These are phyloP conservation scores for Groenewaldozyma salmanticensis DNA, from an alignment of 805 yeast genomes.

Conservation along the genomic window DNA sequence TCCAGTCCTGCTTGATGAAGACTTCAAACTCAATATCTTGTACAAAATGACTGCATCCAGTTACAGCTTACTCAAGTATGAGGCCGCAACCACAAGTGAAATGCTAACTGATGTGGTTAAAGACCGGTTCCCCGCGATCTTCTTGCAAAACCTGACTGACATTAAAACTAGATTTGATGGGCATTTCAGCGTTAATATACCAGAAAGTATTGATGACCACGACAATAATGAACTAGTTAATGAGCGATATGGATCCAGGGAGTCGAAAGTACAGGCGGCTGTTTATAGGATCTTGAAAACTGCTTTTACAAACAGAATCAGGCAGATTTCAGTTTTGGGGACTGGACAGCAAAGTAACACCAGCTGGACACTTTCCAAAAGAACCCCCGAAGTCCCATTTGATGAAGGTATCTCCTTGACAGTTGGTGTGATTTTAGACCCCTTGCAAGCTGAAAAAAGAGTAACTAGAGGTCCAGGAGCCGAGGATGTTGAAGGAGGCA, in stretches of 20 bases:
- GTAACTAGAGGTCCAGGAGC: conserved; percentile 81
- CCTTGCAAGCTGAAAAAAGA: conserved; percentile 66
- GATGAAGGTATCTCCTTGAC: conserved; percentile 7
- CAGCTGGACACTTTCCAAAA: conserved; percentile 8
- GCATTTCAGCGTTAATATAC: conserved; percentile 36
- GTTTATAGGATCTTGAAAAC: conserved; percentile 41
- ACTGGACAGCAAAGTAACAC: conserved; percentile 5
- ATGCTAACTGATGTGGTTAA: conserved; percentile 68
- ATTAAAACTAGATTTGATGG: conserved; percentile 55
- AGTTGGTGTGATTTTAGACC: conserved; percentile 60
- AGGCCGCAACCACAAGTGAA: conserved; percentile 58
- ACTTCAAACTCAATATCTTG: conserved; percentile 56
- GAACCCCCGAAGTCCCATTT: conserved; percentile 6
- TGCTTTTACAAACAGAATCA: conserved; percentile 43
- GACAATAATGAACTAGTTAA: conserved; percentile 62
- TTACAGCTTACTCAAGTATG: conserved; percentile 48
- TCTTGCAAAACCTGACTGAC: conserved; percentile 47
- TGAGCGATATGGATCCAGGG: conserved; percentile 60
- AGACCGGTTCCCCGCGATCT: conserved; percentile 74
- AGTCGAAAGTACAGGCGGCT: conserved; percentile 53
- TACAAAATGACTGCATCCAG: conserved; percentile 72
- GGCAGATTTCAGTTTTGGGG: conserved; percentile 10
- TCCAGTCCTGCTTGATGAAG: conserved; percentile 14
- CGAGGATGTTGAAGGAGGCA: conserved; percentile 47
- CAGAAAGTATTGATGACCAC: conserved; percentile 35